Base-by-base conservation (phyloP, 495 filamentous ascomycete species). In the Neohortaea acidophila region DNA sequence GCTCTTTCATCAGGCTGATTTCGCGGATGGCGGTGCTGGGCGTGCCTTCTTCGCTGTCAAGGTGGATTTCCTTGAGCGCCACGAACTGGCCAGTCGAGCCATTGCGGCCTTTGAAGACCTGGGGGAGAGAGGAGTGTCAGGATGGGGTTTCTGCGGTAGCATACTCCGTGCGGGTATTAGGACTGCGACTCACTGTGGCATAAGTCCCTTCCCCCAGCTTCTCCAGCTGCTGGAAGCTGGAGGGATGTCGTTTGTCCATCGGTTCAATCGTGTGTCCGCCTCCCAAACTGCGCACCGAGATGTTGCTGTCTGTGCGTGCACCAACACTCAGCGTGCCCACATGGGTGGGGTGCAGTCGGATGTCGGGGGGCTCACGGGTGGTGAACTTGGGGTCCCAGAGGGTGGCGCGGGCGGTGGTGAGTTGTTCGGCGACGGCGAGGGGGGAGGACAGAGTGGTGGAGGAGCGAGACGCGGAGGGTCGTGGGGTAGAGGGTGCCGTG, bases 181-280 rank as follows among this genome's bases (percentile, higher is more conserved):
- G n/a, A n/a, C n/a, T n/a, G n/a, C n/a, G n/a, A 32, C 55, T 51
- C 71, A 94, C 89, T 18, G 89, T 97, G 39, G 89, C 89, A 77
- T 97, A 97, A 29, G 89, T 97, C 38, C 89, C 89, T 70, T 97
- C 89, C 56, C 89, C 89, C 45, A 97, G 68, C 79, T 80, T 96
- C 63, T 96, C 87, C 59, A 96, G 74, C 74, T 96, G 87, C 73
- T 94, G 86, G 65, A 96, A 96, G 34, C 84, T 93, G 62, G 81
- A 91, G 33, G 84, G 84, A 51, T 89, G 81, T 51, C 84, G 73
- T 49, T 81, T 80, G 61, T 91, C 84, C 84, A 93, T 93, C 25
- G 44, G 65, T 10, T 36, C 27, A 22, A 58, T 44, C 38, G 47
- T 48, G 27, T 47, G 41, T 34, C 56, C 56, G 21, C 52, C 57